Conservation (phyloP, 768 basidiomycete genomes). For the Favolaschia claudopus region DNA sequence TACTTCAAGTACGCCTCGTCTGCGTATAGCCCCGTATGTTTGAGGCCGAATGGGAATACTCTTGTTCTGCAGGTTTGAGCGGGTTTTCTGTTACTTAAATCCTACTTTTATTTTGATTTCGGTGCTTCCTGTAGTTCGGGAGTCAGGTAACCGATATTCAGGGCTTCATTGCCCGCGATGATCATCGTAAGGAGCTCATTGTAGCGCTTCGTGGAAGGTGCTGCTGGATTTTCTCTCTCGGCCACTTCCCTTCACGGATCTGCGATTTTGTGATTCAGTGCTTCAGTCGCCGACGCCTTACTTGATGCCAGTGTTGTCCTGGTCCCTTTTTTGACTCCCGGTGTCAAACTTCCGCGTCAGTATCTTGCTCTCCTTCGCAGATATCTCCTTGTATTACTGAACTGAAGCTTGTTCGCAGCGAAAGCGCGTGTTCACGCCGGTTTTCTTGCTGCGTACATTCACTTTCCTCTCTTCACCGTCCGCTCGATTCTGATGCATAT, state of each 20-base stretch:
- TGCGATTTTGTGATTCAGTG: constrained; percentile 40
- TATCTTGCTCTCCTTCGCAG: neutral
- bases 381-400: neutral
- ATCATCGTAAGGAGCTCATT: constrained; percentile 52
- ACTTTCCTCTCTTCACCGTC: neutral
- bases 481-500: neutral
- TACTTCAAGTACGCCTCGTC: constrained; percentile 67
- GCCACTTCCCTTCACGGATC: constrained; percentile 3
- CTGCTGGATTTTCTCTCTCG: neutral
- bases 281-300: constrained; percentile 49
- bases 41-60: constrained; percentile 57
- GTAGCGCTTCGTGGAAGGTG: constrained; percentile 61
- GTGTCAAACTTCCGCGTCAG: constrained; percentile 51
- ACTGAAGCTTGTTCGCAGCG: constrained; percentile 32
- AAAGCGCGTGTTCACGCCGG: constrained; percentile 56
- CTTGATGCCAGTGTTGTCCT: constrained; percentile 51
- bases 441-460: constrained; percentile 55
- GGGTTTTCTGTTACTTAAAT: neutral
- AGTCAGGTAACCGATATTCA: constrained; percentile 52
- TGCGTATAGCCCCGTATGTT: constrained; percentile 53
- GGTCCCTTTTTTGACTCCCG: constrained; percentile 53
- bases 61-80: constrained; percentile 45
- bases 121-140: constrained; percentile 47
- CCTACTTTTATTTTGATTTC: no score
- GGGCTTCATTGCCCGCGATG: constrained; percentile 61